Conservation (phyloP, 257 asterid species). For the Fraxinus anomala region DNA sequence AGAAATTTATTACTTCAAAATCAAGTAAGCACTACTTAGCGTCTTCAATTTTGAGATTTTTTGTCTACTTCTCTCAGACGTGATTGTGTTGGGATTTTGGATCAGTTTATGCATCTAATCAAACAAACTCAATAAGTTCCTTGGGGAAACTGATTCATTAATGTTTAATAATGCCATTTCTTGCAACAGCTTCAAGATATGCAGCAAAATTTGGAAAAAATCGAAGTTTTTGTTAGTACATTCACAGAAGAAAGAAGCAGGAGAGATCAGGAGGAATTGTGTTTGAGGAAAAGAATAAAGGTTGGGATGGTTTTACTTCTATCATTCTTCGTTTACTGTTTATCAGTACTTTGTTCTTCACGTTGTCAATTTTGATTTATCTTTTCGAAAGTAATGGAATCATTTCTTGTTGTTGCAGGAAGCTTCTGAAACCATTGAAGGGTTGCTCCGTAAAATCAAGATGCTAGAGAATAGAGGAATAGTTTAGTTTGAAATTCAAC, state of each 20-base stretch:
- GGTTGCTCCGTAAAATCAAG: constrained; percentile 46
- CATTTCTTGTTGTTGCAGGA: constrained; percentile 34
- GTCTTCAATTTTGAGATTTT: too few relatives aligned
- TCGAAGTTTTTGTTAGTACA: constrained; percentile 31
- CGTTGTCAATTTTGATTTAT: background rate
- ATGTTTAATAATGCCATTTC: background rate
- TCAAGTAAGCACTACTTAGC: constrained; percentile 29
- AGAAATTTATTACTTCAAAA: constrained; percentile 36
- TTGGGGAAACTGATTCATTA: background rate
- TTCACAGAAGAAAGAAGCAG: constrained; percentile 48
- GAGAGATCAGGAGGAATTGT: constrained; percentile 47
- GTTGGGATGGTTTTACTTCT: constrained; percentile 22
- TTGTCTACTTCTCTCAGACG: background rate
- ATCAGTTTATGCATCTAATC: background rate
- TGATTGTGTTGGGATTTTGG: too few relatives aligned
- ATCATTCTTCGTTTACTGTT: background rate
- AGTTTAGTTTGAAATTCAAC: background rate
- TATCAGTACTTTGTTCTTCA: background rate
- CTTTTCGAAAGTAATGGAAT: background rate
- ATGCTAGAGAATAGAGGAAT: constrained; percentile 27
- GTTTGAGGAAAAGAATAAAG: constrained; percentile 45
- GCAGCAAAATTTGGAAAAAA: constrained; percentile 32
- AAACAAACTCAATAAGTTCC: background rate
- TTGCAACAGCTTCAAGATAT: constrained; percentile 40
- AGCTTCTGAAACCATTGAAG: constrained; percentile 50